Percentiles rank a stretch among this genome's conserved stretches.
These are phyloP conservation scores for Giardia muris DNA, from an alignment of 208 protist genomes.

Conservation along the genomic window DNA sequence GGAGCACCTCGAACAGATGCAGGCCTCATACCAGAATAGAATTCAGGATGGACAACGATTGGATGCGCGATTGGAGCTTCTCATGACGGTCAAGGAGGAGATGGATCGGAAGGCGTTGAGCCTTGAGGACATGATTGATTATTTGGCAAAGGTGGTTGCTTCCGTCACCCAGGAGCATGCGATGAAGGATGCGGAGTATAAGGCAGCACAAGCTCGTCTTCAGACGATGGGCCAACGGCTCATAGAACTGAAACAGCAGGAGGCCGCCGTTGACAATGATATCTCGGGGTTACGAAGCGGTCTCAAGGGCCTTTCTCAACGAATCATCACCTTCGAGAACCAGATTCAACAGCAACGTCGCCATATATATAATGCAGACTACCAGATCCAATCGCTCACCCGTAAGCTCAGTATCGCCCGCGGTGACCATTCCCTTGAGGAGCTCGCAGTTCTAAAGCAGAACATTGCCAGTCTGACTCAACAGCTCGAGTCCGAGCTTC, in stretches of 20 bases:
- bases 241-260: not conserved
- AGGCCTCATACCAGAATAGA: not conserved
- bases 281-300: not conserved
- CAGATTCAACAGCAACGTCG: slow-evolving; percentile 21
- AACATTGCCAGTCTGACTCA: not conserved
- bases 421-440: slow-evolving; percentile 14
- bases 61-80: not conserved
- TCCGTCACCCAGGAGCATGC: not conserved
- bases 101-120: not conserved
- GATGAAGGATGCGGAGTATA: not conserved
- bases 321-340: not conserved
- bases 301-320: not conserved
- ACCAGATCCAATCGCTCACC: slow-evolving; percentile 12
- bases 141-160: not conserved
- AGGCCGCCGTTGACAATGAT: not conserved
- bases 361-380: slow-evolving; percentile 31
- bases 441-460: slow-evolving; percentile 3
- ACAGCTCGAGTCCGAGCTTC: not conserved
- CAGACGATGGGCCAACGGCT: not conserved
- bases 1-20: not conserved
- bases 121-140: not conserved
- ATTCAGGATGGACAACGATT: not conserved
- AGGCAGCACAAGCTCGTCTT: not conserved
- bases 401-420: not conserved
- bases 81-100: not conserved